These are phyloP conservation scores for Calonectria ilicicola DNA, from an alignment of 2,329 filamentous ascomycete species.

Conservation along the genomic window DNA sequence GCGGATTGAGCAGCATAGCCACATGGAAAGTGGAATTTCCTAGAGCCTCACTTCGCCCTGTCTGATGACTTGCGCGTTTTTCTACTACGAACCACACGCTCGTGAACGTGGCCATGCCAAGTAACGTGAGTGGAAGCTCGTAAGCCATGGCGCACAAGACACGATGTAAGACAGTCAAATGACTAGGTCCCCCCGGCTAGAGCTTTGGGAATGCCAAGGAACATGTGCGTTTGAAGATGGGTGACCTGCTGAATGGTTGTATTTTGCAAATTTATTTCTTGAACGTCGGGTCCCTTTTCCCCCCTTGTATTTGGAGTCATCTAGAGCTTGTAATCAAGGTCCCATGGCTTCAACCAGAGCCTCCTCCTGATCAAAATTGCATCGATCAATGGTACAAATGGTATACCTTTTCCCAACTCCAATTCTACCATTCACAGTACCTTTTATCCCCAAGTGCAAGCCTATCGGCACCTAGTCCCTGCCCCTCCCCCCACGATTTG, in stretches of 20 bases:
- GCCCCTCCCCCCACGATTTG: background rate
- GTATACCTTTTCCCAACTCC: background rate
- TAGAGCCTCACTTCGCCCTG: background rate
- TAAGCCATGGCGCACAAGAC: background rate
- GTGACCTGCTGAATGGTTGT: too few relatives aligned
- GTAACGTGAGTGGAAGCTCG: background rate
- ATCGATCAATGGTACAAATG: too few relatives aligned
- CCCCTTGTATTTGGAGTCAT: too few relatives aligned
- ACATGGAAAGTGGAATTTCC: background rate
- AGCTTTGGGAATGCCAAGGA: background rate
- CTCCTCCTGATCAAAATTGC: too few relatives aligned
- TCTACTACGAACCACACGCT: background rate
- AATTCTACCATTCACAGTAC: background rate
- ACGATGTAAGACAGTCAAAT: background rate
- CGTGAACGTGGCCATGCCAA: background rate
- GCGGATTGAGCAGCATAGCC: background rate
- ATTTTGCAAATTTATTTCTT: too few relatives aligned
- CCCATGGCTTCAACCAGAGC: too few relatives aligned
- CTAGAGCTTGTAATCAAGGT: too few relatives aligned
- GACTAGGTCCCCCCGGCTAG: background rate
- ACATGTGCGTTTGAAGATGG: background rate
- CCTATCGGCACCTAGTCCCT: background rate
- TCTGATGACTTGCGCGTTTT: background rate
- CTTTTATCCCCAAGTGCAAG: background rate
- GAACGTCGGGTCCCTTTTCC: too few relatives aligned